phyloP scores from a whole-genome alignment of 768 basidiomycete genomes.

The Boletus rufocinnamomeus region DNA sequence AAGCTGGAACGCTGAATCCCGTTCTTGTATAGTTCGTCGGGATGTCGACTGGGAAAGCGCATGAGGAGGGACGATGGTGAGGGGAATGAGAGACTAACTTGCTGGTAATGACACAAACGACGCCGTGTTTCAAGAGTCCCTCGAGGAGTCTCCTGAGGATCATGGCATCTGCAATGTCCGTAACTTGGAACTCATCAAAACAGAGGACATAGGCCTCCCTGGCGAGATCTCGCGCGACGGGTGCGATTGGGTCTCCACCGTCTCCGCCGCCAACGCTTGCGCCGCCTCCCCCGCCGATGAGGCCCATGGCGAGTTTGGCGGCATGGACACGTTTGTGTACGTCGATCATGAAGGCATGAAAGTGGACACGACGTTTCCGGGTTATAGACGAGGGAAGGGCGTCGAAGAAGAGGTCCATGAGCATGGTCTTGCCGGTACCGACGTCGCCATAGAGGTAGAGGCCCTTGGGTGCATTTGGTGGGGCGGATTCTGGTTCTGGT shows the following conservation, averaged over 20 bases:
- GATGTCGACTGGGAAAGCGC: constrained; percentile 72
- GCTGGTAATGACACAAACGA: constrained; percentile 94
- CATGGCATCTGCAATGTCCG: constrained; percentile 98
- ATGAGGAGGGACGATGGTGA: constrained; percentile 1
- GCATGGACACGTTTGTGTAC: constrained; percentile 92
- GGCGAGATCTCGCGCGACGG: constrained; percentile 86
- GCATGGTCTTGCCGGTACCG: constrained; percentile 97
- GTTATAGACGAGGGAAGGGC: constrained; percentile 68
- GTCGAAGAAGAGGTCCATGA: constrained; percentile 97
- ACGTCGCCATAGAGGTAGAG: constrained; percentile 96
- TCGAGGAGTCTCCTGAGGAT: constrained; percentile 90
- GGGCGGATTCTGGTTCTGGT: constrained; percentile 35
- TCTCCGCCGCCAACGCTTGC: constrained; percentile 29
- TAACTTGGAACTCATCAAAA: constrained; percentile 99
- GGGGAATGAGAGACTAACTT: constrained; percentile 60
- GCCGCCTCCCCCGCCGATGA: constrained; percentile 42
- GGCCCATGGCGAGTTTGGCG: constrained; percentile 71
- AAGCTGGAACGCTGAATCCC: constrained; percentile 96
- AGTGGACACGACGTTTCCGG: constrained; percentile 89
- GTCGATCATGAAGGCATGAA: constrained; percentile 99
- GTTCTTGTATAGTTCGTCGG: constrained; percentile 97
- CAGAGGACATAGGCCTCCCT: constrained; percentile 84
- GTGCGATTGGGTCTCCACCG: constrained; percentile 77
- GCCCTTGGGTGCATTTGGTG: constrained; percentile 70
- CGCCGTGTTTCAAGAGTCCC: constrained; percentile 81